A percentile compares a stretch with the other conserved stretches of the same genome.
Conservation (phyloP, 2,329 filamentous ascomycete genomes). For the Diaporthe sp. region DNA sequence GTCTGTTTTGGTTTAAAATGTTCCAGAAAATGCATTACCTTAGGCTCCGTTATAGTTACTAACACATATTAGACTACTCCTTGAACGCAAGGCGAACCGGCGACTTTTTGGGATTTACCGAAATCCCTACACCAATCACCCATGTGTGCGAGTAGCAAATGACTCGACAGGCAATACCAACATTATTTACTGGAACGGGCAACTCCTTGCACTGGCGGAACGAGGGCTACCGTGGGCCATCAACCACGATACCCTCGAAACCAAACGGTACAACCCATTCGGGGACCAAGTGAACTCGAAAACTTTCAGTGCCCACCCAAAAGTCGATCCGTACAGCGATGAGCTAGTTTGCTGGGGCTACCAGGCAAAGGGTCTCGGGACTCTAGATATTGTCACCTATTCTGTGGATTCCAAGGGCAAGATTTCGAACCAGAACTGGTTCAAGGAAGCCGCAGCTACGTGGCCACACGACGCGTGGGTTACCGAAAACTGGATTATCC, state of each 20-base stretch:
- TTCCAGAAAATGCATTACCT: not conserved
- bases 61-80: not conserved
- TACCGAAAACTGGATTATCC: not conserved
- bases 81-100: not conserved
- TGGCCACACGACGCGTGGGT: constrained; percentile 16
- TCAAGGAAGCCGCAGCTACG: not conserved
- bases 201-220: constrained; percentile 1
- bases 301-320: constrained; percentile 12
- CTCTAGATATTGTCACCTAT: constrained; percentile 1
- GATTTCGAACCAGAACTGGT: constrained; percentile 14
- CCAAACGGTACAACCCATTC: not conserved
- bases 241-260: not conserved
- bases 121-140: not conserved
- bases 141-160: not conserved
- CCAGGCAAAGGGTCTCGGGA: constrained; percentile 18
- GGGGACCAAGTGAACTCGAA: not conserved
- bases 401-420: constrained; percentile 4
- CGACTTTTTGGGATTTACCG: constrained; percentile 11
- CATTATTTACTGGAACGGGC: constrained; percentile 1
- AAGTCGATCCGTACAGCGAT: constrained; percentile 3
- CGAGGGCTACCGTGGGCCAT: constrained; percentile 2
- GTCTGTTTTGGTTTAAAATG: not conserved
- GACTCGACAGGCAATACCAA: constrained; percentile 4
- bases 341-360: constrained; percentile 4
- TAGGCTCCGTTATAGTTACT: no score